Evolutionary conservation across 345 rosid species (phyloP).

Genomic region (Ailanthus altissimus): DNA sequence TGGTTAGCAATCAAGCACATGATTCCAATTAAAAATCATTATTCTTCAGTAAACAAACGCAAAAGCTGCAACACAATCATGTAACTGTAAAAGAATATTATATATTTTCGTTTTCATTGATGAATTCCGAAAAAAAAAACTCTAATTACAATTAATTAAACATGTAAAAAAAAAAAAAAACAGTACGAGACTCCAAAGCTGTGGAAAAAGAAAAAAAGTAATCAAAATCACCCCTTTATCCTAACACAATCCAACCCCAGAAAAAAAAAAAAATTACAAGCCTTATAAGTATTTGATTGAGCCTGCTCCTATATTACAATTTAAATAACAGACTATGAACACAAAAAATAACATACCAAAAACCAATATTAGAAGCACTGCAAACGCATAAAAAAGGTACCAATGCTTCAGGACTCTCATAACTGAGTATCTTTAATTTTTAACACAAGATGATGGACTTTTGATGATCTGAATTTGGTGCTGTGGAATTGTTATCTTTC

Average conservation of each 20-base stretch:
- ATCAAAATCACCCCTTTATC: conserved; percentile 26
- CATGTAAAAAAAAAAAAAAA: neutral
- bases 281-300: conserved; percentile 1
- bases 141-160: conserved; percentile 27
- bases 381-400: conserved; percentile 34
- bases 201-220: neutral
- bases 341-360: conserved; percentile 16
- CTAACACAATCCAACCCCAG: too few species aligned
- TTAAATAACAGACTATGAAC: conserved; percentile 4
- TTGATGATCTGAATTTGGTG: conserved; percentile 10
- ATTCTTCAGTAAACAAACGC: neutral
- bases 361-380: conserved; percentile 32
- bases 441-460: conserved; percentile 20
- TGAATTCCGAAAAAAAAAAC: neutral
- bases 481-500: neutral
- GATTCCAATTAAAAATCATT: conserved; percentile 6
- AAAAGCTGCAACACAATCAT: conserved; percentile 16
- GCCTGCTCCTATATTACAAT: neutral
- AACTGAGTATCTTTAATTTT: neutral
- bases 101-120: conserved; percentile 2
- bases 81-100: neutral
- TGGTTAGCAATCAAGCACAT: conserved; percentile 10
- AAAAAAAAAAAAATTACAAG: neutral
- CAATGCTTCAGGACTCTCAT: conserved; percentile 28
- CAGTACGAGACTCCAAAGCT: neutral